Evolutionary conservation across 1,139 yeast species (phyloP).

Genomic region (Petasospora fabianii): DNA sequence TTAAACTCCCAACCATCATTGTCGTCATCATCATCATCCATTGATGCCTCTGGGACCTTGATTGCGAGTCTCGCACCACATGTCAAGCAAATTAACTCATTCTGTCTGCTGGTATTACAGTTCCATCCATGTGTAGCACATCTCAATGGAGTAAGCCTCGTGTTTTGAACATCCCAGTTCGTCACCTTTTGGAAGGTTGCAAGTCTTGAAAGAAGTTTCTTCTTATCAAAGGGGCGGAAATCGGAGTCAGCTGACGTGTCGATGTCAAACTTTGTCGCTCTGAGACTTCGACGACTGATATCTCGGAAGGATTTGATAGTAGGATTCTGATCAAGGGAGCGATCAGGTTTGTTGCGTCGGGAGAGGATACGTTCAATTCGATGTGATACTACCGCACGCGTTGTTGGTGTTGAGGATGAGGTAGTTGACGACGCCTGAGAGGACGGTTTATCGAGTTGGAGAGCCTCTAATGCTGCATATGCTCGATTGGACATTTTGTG

Average conservation of each 20-base stretch:
- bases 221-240: slow-evolving; percentile 11
- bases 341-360: not conserved
- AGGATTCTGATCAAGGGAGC: slow-evolving; percentile 6
- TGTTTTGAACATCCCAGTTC: slow-evolving; percentile 10
- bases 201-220: slow-evolving; percentile 7
- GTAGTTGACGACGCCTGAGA: not conserved
- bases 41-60: slow-evolving; percentile 1
- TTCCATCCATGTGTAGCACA: slow-evolving; percentile 12
- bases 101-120: slow-evolving; percentile 5
- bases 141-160: slow-evolving; percentile 7
- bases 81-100: slow-evolving; percentile 7
- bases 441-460: not conserved
- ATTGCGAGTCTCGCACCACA: slow-evolving; percentile 11
- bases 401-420: not conserved
- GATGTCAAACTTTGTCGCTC: not conserved
- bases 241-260: not conserved
- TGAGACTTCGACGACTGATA: slow-evolving; percentile 9
- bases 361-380: not conserved
- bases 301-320: slow-evolving; percentile 11
- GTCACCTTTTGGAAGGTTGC: slow-evolving; percentile 8
- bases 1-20: slow-evolving; percentile 7
- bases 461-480: not conserved
- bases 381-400: no score
- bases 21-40: slow-evolving; percentile 6
- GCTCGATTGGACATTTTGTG: slow-evolving; percentile 2